phyloP scores from a whole-genome alignment of 2,329 filamentous ascomycete genomes.

The Chaetomium olivaceum region DNA sequence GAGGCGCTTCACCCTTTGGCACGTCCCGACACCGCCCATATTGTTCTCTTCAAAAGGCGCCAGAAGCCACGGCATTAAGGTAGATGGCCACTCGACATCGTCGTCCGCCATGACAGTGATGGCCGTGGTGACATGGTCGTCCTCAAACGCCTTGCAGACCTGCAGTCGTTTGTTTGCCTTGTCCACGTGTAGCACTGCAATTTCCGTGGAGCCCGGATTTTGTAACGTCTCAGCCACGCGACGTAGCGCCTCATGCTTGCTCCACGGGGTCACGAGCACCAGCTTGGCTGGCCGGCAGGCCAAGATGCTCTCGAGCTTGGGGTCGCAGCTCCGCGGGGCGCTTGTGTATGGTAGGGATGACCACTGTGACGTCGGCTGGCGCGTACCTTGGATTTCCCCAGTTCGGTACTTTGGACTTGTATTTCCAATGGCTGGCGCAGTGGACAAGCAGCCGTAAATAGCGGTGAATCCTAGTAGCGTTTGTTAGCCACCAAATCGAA shows the following conservation, averaged over 20 bases:
- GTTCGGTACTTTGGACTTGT: slow-evolving; percentile 75
- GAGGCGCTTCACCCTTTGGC: slow-evolving; percentile 77
- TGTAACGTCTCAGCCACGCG: slow-evolving; percentile 63
- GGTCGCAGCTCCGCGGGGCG: slow-evolving; percentile 79
- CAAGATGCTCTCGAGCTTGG: slow-evolving; percentile 76
- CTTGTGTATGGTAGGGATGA: slow-evolving; percentile 90
- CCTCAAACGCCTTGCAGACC: slow-evolving; percentile 80
- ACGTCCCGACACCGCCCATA: slow-evolving; percentile 90
- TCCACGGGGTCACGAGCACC: slow-evolving; percentile 83
- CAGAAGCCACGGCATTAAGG: slow-evolving; percentile 85
- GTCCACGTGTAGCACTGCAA: slow-evolving; percentile 72
- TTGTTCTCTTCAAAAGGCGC: slow-evolving; percentile 83
- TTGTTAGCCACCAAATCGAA: too few species aligned
- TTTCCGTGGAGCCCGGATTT: slow-evolving; percentile 48
- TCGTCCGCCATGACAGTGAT: slow-evolving; percentile 95
- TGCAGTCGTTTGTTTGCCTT: slow-evolving; percentile 96
- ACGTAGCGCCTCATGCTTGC: slow-evolving; percentile 70
- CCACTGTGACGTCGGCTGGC: slow-evolving; percentile 83
- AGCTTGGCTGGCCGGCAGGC: slow-evolving; percentile 69
- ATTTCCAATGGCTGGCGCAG: slow-evolving; percentile 81
- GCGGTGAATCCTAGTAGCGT: slow-evolving; percentile 69
- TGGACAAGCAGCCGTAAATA: slow-evolving; percentile 86
- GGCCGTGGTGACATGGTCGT: slow-evolving; percentile 70
- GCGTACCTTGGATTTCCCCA: slow-evolving; percentile 78
- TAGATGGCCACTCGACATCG: slow-evolving; percentile 88